Conservation (phyloP, 2,329 filamentous ascomycete species). For the Tolypocladium endophyticum region DNA sequence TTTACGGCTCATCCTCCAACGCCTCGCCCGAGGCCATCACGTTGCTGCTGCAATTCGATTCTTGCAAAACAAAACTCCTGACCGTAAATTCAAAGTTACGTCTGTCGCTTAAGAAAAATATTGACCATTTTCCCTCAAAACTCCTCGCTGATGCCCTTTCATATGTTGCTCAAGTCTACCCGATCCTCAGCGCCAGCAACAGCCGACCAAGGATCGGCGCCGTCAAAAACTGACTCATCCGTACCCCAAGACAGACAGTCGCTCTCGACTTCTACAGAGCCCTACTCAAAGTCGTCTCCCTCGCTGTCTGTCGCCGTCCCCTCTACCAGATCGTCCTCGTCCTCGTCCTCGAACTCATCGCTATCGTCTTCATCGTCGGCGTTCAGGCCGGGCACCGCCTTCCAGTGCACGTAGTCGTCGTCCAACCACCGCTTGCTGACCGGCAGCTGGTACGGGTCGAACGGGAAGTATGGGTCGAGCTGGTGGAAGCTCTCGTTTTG, state of each 20-base stretch:
- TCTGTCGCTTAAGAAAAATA: not conserved
- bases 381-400: slow-evolving; percentile 59
- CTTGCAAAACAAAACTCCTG: too few species aligned
- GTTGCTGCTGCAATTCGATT: not conserved
- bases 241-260: not conserved
- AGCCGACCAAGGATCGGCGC: too few species aligned
- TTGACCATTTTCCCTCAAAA: not conserved
- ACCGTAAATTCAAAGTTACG: not conserved
- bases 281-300: slow-evolving; percentile 27
- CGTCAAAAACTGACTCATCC: not conserved
- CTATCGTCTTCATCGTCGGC: slow-evolving; percentile 44
- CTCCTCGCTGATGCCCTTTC: slow-evolving; percentile 3
- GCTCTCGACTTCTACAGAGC: not conserved
- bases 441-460: slow-evolving; percentile 90
- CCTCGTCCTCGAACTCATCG: slow-evolving; percentile 40
- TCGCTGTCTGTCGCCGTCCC: slow-evolving; percentile 40
- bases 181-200: not conserved
- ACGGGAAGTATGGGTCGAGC: slow-evolving; percentile 91
- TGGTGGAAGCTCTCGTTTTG: slow-evolving; percentile 72
- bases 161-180: slow-evolving; percentile 1
- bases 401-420: slow-evolving; percentile 73
- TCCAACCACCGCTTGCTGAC: slow-evolving; percentile 82
- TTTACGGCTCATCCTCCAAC: not conserved
- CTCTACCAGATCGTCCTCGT: slow-evolving; percentile 35
- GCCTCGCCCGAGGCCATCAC: not conserved